Percentiles rank a stretch among this genome's conserved stretches.
phyloP scores from a whole-genome alignment of 768 basidiomycete genomes.

The Auriscalpium microsporum region DNA sequence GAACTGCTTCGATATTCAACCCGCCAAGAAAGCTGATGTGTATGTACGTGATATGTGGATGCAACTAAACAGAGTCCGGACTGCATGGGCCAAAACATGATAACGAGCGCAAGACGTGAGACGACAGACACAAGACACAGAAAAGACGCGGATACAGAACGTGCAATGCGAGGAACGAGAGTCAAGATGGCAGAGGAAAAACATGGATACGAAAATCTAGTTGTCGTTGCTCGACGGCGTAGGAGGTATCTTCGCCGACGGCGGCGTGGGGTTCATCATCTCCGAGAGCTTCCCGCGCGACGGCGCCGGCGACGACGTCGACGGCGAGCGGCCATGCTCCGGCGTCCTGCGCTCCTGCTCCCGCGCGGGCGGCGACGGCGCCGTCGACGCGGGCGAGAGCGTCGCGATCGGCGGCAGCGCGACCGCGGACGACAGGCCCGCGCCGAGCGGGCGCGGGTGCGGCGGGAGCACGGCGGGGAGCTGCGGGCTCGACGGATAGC shows the following conservation, averaged over 20 bases:
- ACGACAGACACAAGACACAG: neutral
- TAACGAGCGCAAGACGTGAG: neutral
- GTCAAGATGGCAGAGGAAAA: neutral
- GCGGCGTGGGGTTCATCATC: slow-evolving; percentile 44
- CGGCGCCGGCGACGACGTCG: slow-evolving; percentile 36
- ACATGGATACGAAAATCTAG: neutral
- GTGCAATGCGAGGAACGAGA: neutral
- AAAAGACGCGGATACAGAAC: neutral
- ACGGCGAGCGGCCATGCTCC: slow-evolving; percentile 28
- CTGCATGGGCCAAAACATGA: no score
- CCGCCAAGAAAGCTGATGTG: no score
- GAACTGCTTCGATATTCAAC: no score
- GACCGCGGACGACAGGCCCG: slow-evolving; percentile 41
- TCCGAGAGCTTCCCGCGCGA: slow-evolving; percentile 47
- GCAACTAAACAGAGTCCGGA: no score
- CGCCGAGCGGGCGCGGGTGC: slow-evolving; percentile 65
- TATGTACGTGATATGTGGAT: no score
- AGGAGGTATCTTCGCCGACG: slow-evolving; percentile 43
- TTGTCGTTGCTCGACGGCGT: slow-evolving; percentile 37
- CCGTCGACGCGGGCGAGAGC: slow-evolving; percentile 51
- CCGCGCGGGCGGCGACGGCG: slow-evolving; percentile 41
- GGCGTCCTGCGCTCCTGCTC: slow-evolving; percentile 45
- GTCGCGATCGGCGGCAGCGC: slow-evolving; percentile 66
- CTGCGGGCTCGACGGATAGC: slow-evolving; percentile 39
- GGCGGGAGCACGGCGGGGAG: slow-evolving; percentile 59